phyloP scores from a whole-genome alignment of 2,329 filamentous ascomycete species.

The Alternaria conjuncta region DNA sequence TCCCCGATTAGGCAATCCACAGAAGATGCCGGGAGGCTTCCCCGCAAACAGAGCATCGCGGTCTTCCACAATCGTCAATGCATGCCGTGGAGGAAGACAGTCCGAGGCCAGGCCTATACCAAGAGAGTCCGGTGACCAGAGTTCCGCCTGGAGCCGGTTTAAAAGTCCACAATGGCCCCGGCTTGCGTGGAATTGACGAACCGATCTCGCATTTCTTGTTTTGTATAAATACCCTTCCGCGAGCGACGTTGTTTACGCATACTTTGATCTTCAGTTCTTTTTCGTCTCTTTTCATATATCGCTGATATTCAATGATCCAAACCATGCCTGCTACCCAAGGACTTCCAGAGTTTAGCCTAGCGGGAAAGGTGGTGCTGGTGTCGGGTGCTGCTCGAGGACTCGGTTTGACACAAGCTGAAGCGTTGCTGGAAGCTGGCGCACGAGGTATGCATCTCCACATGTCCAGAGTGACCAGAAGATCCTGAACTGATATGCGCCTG shows the following conservation, averaged over 20 bases:
- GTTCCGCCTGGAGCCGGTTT: slow-evolving; percentile 1
- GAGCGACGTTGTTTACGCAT: background rate
- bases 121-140: slow-evolving; percentile 8
- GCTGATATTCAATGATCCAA: background rate
- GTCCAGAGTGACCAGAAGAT: background rate
- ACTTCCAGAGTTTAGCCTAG: slow-evolving; percentile 77
- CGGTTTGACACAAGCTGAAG: slow-evolving; percentile 76
- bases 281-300: background rate
- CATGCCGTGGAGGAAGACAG: background rate
- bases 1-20: slow-evolving; percentile 17
- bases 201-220: background rate
- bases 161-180: slow-evolving; percentile 14
- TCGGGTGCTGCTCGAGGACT: slow-evolving; percentile 75
- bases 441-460: slow-evolving; percentile 54
- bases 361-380: slow-evolving; percentile 72
- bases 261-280: background rate
- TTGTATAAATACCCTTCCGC: slow-evolving; percentile 3
- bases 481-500: background rate
- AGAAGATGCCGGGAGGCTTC: slow-evolving; percentile 16
- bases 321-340: slow-evolving; percentile 26
- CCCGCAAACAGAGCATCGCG: slow-evolving; percentile 21
- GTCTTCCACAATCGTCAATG: slow-evolving; percentile 10
- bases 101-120: slow-evolving; percentile 9
- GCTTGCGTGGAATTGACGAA: background rate
- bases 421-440: slow-evolving; percentile 76